A percentile compares a stretch with the other conserved stretches of the same genome.
phyloP scores from a whole-genome alignment of 345 rosid genomes.

The Sisymbrium irio region DNA sequence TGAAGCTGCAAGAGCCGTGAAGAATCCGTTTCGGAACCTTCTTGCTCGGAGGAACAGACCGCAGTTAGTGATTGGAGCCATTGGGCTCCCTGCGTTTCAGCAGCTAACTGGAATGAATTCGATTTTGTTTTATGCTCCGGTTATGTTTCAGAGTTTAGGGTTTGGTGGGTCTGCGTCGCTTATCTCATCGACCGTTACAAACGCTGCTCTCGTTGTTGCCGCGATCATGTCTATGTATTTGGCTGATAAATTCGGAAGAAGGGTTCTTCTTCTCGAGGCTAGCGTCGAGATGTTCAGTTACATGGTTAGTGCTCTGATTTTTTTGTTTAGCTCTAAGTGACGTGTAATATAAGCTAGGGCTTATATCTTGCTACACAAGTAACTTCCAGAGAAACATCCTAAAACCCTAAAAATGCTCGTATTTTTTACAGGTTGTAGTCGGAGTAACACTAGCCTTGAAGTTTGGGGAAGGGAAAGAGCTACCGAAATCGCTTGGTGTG shows the following conservation, averaged over 20 bases:
- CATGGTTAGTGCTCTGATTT: conserved; percentile 49
- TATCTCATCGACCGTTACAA: conserved; percentile 56
- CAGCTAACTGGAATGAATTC: conserved; percentile 86
- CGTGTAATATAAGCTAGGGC: background rate
- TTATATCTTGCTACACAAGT: background rate
- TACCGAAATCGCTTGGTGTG: conserved; percentile 41
- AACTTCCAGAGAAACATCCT: background rate
- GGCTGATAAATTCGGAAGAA: conserved; percentile 72
- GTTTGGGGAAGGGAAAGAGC: conserved; percentile 59
- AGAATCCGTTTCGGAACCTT: conserved; percentile 75
- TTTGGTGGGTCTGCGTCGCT: conserved; percentile 70
- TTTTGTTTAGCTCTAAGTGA: background rate
- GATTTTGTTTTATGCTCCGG: conserved; percentile 82
- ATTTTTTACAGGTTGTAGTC: conserved; percentile 45
- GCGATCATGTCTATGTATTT: conserved; percentile 63
- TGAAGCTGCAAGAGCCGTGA: conserved; percentile 54
- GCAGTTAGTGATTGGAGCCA: conserved; percentile 65
- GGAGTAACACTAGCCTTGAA: conserved; percentile 60
- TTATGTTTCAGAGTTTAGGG: conserved; percentile 81
- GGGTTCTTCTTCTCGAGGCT: conserved; percentile 78
- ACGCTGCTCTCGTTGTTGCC: conserved; percentile 54
- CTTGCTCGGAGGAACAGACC: conserved; percentile 59
- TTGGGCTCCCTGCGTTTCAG: conserved; percentile 78
- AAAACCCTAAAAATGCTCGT: background rate
- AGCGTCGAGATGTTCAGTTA: conserved; percentile 66